A percentile compares a stretch with the other conserved stretches of the same genome.
phyloP scores from a whole-genome alignment of 106 monocot species.

The Narthecium ossifragum region DNA sequence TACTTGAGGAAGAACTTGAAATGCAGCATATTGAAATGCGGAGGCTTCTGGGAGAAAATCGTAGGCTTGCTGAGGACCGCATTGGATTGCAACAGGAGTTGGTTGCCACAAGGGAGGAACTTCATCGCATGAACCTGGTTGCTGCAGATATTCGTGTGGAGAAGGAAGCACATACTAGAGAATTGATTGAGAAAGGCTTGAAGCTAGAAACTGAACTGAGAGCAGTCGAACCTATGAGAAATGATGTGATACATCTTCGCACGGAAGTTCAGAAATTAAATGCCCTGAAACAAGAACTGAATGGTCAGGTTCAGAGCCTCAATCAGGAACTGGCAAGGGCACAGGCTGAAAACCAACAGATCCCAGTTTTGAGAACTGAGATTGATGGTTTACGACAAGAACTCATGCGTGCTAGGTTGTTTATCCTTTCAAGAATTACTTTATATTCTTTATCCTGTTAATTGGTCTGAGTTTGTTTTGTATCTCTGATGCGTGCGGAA shows the following conservation, averaged over 20 bases:
- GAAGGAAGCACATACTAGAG: conserved; percentile 38
- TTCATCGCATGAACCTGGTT: conserved; percentile 32
- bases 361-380: conserved; percentile 41
- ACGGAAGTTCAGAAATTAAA: conserved; percentile 45
- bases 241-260: conserved; percentile 33
- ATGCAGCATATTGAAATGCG: conserved; percentile 41
- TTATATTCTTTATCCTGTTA: neutral
- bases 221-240: conserved; percentile 42
- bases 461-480: neutral
- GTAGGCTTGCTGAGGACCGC: conserved; percentile 37
- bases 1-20: conserved; percentile 41
- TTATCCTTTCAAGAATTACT: neutral
- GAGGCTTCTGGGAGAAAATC: conserved; percentile 45
- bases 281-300: conserved; percentile 47
- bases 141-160: conserved; percentile 39
- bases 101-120: conserved; percentile 41
- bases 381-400: conserved; percentile 66
- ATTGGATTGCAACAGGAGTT: conserved; percentile 37
- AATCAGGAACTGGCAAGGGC: conserved; percentile 51
- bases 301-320: conserved; percentile 43
- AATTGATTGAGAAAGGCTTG: conserved; percentile 55
- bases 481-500: no score
- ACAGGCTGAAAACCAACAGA: conserved; percentile 47
- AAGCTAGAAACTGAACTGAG: conserved; percentile 62
- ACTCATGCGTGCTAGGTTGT: conserved; percentile 54